Evolutionary conservation across 768 basidiomycete genomes (phyloP), one percentile per base, ranked within the genome.

Genomic region (Pleurotus giganteus): DNA sequence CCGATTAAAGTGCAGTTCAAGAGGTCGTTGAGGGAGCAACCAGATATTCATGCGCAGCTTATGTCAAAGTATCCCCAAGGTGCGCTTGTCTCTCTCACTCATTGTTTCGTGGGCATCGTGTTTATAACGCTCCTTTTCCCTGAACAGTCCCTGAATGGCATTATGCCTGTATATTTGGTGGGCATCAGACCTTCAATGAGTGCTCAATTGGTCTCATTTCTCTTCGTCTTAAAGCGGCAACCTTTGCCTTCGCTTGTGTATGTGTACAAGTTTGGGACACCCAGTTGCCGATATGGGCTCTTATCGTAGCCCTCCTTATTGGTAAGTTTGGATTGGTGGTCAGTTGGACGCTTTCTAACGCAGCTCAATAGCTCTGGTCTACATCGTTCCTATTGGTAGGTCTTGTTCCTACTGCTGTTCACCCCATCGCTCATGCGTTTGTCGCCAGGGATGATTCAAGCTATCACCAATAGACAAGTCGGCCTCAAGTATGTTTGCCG

Each of bases 381-480:
- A 89, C 60, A 75, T 86, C 37, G 74, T 92, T 27, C 90, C 90
- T 12, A 82, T 87, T 53, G 89, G 87, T 60, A 70, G 74, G 74
- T 67, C 66, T 56, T 57, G 17, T 19, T 28, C 19, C 23, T 31
- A 39, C 24, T 21, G 13, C 21, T 42, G 13, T 43, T 8, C 19
- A 5, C 1, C 28, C 11, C 15, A 6, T 27, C 32, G 42, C 36
- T 57, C 41, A 50, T 23, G 24, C 28, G 34, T 29, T 19, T 21
- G 45, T 28, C n/a, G n/a, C n/a, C 47, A 71, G 74, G 75, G 59
- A 84, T 89, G 81, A 89, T 91, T 57, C 84, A 89, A 61, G 88
- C 88, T 1, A 82, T 90, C 59, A 91, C 89, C 27, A 91, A 91
- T 66, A 84, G 88, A 62, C 86, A 89, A 67, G 76, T 90, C 53